Evolutionary conservation across 306 rosid species (phyloP).

Genomic region (Casuarina equisetifolia): DNA sequence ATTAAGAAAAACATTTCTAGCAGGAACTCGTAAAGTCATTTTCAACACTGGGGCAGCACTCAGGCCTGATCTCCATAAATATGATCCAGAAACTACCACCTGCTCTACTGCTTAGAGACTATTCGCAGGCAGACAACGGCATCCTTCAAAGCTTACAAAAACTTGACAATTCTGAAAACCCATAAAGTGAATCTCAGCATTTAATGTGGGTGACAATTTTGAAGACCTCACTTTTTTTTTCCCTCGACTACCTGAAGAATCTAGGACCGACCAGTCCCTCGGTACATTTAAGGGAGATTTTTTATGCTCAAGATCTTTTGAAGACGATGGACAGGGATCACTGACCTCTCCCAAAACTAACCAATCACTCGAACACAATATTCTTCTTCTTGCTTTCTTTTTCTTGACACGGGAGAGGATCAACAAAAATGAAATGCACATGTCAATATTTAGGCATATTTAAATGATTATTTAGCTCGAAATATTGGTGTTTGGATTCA

Average conservation of each 20-base stretch:
- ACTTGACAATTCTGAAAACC: neutral
- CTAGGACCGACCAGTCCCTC: slow-evolving; percentile 14
- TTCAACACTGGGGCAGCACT: no score
- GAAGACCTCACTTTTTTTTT: neutral
- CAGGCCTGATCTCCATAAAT: no score
- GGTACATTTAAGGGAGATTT: slow-evolving; percentile 30
- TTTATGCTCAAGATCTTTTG: slow-evolving; percentile 24
- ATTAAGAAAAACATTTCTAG: no score
- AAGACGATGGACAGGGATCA: slow-evolving; percentile 16
- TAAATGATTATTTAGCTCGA: neutral
- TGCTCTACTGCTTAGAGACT: no score
- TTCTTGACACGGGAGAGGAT: neutral
- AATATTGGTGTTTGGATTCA: neutral
- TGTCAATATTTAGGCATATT: neutral
- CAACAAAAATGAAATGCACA: neutral
- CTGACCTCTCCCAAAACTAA: slow-evolving; percentile 3
- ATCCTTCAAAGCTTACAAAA: no score
- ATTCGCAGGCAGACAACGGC: no score
- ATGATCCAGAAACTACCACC: no score
- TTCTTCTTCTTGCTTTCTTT: no score
- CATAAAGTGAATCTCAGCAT: no score
- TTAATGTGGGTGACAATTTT: no score
- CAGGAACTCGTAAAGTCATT: no score
- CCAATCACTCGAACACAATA: neutral
- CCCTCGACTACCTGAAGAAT: neutral